Evolutionary conservation across 768 basidiomycete species (phyloP).

Genomic region (Pleurotus tuoliensis): DNA sequence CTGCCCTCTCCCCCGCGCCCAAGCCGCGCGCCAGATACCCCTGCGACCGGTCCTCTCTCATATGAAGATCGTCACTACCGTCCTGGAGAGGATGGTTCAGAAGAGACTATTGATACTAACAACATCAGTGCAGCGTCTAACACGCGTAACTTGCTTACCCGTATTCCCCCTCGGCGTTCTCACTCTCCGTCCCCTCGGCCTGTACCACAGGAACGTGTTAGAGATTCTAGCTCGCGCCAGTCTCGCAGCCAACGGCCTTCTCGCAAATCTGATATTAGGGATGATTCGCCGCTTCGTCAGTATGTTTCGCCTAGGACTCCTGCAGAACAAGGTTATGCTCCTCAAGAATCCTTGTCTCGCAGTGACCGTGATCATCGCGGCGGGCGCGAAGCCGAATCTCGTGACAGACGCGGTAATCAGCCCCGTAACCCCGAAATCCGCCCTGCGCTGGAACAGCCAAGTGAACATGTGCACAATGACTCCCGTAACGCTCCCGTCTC

Average conservation of each 20-base stretch:
- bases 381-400: neutral
- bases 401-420: conserved; percentile 1
- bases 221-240: conserved; percentile 3
- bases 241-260: neutral
- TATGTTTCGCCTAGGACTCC: conserved; percentile 19
- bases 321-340: conserved; percentile 10
- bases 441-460: conserved; percentile 18
- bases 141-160: conserved; percentile 1
- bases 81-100: conserved; percentile 31
- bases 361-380: neutral
- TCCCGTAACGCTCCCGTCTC: conserved; percentile 21
- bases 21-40: conserved; percentile 13
- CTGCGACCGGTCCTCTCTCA: conserved; percentile 32
- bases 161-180: neutral
- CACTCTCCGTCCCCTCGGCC: neutral
- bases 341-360: neutral
- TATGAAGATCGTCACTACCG: conserved; percentile 67
- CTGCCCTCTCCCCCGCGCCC: conserved; percentile 13
- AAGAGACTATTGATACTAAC: conserved; percentile 16
- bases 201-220: neutral
- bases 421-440: conserved; percentile 1
- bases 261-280: neutral
- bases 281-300: conserved; percentile 19
- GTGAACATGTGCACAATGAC: conserved; percentile 24
- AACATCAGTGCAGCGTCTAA: conserved; percentile 20